A percentile compares a stretch with the other conserved stretches of the same genome.
Evolutionary conservation across 2,329 filamentous ascomycete species (phyloP).

Genomic region (Fusarium sp.): DNA sequence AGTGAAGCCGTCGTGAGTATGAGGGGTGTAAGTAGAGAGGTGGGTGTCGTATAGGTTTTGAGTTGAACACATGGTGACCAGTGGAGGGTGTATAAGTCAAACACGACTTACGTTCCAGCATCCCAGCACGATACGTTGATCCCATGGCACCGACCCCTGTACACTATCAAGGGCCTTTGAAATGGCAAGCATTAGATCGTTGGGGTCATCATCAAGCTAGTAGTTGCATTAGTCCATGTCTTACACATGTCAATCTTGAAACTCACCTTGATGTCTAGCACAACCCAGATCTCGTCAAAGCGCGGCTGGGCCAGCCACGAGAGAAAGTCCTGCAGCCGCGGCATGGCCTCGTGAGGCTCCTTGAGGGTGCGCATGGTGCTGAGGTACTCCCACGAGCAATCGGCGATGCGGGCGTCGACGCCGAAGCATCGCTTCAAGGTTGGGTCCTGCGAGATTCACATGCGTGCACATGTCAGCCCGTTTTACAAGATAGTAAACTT

Average conservation of each 20-base stretch:
- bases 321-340: slow-evolving; percentile 79
- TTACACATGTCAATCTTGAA: slow-evolving; percentile 2
- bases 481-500: background rate
- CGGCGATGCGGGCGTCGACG: slow-evolving; percentile 75
- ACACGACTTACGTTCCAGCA: slow-evolving; percentile 76
- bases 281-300: slow-evolving; percentile 77
- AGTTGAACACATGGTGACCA: background rate
- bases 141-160: slow-evolving; percentile 70
- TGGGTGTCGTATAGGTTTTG: background rate
- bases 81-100: background rate
- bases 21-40: background rate
- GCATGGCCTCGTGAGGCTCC: slow-evolving; percentile 77
- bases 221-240: slow-evolving; percentile 16
- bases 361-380: slow-evolving; percentile 74
- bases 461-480: slow-evolving; percentile 15
- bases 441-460: slow-evolving; percentile 67
- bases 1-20: background rate
- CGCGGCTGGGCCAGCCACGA: slow-evolving; percentile 75
- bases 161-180: slow-evolving; percentile 71
- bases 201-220: slow-evolving; percentile 76
- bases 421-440: slow-evolving; percentile 87
- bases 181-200: slow-evolving; percentile 77
- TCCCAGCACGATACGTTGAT: slow-evolving; percentile 79
- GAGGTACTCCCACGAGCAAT: slow-evolving; percentile 82
- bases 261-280: slow-evolving; percentile 88